These are phyloP conservation scores for Trametes sanguinea DNA, from an alignment of 768 basidiomycete genomes.

Conservation along the genomic window DNA sequence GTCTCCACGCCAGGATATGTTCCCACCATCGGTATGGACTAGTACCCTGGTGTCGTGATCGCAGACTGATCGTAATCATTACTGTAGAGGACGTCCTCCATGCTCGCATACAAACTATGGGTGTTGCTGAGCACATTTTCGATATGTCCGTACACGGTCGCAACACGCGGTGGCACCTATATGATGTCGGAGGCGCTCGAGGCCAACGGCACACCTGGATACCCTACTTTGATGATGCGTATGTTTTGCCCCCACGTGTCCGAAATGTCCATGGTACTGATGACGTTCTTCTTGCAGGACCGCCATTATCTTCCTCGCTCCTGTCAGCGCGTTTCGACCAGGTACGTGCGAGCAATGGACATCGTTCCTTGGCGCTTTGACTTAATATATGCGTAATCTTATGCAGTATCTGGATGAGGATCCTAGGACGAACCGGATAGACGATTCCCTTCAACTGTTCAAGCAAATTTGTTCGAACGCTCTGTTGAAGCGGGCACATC, in stretches of 20 bases:
- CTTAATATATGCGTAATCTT: not conserved
- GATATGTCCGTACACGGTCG: constrained; percentile 81
- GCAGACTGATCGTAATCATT: not conserved
- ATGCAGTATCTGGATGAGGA: constrained; percentile 84
- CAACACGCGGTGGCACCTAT: constrained; percentile 75
- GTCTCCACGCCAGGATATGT: constrained; percentile 70
- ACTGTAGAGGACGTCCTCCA: constrained; percentile 78
- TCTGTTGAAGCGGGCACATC: constrained; percentile 61
- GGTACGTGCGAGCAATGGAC: constrained; percentile 40
- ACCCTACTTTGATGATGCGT: constrained; percentile 81
- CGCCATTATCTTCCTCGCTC: constrained; percentile 84
- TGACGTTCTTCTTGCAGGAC: constrained; percentile 34
- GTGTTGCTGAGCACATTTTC: constrained; percentile 81
- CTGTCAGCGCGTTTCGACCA: constrained; percentile 87
- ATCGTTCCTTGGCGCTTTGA: not conserved
- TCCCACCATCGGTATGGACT: constrained; percentile 65
- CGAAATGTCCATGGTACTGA: constrained; percentile 33
- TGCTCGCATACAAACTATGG: constrained; percentile 91
- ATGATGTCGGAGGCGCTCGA: constrained; percentile 82
- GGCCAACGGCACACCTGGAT: constrained; percentile 80
- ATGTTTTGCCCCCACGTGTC: constrained; percentile 34
- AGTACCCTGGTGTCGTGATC: not conserved
- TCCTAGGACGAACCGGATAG: constrained; percentile 79
- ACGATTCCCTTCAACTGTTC: constrained; percentile 87
- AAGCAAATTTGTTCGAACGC: constrained; percentile 83